Evolutionary conservation across 2,329 filamentous ascomycete genomes (phyloP), one percentile per base, ranked within the genome.

Genomic region (Cladorrhinum sp.): DNA sequence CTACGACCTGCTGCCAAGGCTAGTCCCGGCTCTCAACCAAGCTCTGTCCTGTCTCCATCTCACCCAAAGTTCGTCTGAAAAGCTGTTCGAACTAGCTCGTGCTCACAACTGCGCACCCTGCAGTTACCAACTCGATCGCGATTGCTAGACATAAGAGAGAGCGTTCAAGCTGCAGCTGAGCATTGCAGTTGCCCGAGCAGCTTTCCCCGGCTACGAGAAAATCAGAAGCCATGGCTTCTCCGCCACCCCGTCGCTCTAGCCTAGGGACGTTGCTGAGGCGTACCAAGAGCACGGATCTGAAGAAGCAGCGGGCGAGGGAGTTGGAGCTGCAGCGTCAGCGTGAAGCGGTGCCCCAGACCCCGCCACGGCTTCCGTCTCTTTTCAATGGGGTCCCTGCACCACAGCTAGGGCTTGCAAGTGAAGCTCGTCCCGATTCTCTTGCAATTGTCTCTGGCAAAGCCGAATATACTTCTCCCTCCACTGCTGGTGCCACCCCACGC

Each of bases 261-360:
- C 76, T 83, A 75, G 79, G 79, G 69, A 82, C 83, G 75, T 82
- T 90, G 71, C 81, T 90, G 64, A 82, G 86, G 74, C 84, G 87
- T 67, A 83, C 83, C 72, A 90, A 89, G 72, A 89, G 86, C 60
- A 83, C 82, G 62, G 86, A 90, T 65, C 73, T 89, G 60, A 81
- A 80, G 67, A 84, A 84, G 73, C 85, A 81, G 74, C 88, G 86
- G 78, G 79, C 74, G 67, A 76, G 66, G 77, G 75, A 66, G 79
- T 81, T 78, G 65, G 79, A 82, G 70, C 73, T 80, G 59, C 78
- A 81, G 69, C 78, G 79, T 65, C 79, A 81, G 71, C 79, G 78
- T 66, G 77, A 80, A 67, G 75, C 75, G 62, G 72, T 79, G 62
- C 73, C 76, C 68, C 80, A 78, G 65, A 74, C 75, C 20, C 76